Evolutionary conservation across 192 early-diverging fungal genomes (phyloP), one percentile per base, ranked within the genome.

Genomic region (Coemansia sp.): DNA sequence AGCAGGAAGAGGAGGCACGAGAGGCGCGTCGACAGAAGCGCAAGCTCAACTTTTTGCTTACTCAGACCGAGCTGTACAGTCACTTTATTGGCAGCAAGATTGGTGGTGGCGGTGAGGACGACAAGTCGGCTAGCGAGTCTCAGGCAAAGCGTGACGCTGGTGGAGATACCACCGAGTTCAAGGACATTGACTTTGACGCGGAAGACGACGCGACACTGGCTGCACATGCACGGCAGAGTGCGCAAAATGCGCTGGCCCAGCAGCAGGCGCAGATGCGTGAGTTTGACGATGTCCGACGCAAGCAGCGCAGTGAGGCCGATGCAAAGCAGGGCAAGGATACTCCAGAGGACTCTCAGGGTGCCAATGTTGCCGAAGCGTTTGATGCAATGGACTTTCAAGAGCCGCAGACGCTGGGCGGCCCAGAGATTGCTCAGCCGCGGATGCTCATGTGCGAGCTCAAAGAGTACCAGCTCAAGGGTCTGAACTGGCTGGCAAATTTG

Each of bases 401-500:
- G 47, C 92, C 92, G 2, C 81, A 87, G 23, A 90, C 87, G 71
- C 85, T 93, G 83, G 76, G 87, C 14, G 87, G 85, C 6, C 77
- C 86, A 6, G 91, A 90, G 56, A 86, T 93, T 47, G 71, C 85
- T 27, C 94, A 96, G 77, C 94, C 94, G 41, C 83, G 77, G 55
- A 91, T 96, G 87, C 79, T 96, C 12, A 92, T 91, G 82, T 93
- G 92, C 68, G 84, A 91, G 67, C 82, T 93, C 2, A 92, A 93
- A 63, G 95, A 97, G 70, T 99, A 99, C 68, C 97, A 99, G 71
- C 74, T 98, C n/a, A 93, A 95, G 59, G 97, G 97, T 14, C 84
- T 99, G 27, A 97, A 95, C 76, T 99, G 97, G 97, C 90, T 99
- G 85, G 89, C 97, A 21, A 94, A 91, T 1, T 83, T 99, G 50